These are phyloP conservation scores for Globisporangium orthogonon DNA, from an alignment of 352 stramenopile species.

Conservation along the genomic window DNA sequence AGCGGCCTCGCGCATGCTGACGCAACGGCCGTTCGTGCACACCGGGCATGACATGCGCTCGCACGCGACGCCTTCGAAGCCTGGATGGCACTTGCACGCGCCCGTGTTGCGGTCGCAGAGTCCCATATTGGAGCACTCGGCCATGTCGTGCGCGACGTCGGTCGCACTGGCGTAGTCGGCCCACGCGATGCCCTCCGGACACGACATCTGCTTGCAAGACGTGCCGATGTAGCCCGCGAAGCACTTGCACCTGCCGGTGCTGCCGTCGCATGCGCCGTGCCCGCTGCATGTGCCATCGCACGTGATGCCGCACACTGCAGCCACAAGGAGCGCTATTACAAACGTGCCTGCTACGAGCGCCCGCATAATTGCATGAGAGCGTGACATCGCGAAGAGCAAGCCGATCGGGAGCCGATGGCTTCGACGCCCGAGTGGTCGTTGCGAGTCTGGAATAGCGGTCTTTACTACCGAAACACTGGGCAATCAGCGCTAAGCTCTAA, in stretches of 20 bases:
- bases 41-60: constrained; percentile 50
- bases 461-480: no score
- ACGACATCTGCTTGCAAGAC: constrained; percentile 47
- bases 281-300: constrained; percentile 85
- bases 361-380: neutral
- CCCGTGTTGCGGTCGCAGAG: constrained; percentile 72
- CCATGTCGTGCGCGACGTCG: constrained; percentile 65
- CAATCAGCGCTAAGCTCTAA: no score
- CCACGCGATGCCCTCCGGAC: constrained; percentile 48
- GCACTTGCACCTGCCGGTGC: constrained; percentile 71
- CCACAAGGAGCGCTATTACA: neutral
- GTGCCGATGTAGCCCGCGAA: constrained; percentile 70
- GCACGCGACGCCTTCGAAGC: constrained; percentile 77
- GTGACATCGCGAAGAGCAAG: no score
- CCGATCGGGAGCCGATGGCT: neutral
- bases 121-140: constrained; percentile 85
- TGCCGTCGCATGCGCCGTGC: constrained; percentile 37
- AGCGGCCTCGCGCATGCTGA: constrained; percentile 66
- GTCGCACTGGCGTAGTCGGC: constrained; percentile 46
- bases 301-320: constrained; percentile 8
- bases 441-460: no score
- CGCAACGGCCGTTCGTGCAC: constrained; percentile 61
- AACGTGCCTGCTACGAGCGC: neutral
- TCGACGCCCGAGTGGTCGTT: neutral
- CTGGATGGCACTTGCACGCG: constrained; percentile 38